Conservation (phyloP, 495 filamentous ascomycete species). For the Pyrenula aspistea region DNA sequence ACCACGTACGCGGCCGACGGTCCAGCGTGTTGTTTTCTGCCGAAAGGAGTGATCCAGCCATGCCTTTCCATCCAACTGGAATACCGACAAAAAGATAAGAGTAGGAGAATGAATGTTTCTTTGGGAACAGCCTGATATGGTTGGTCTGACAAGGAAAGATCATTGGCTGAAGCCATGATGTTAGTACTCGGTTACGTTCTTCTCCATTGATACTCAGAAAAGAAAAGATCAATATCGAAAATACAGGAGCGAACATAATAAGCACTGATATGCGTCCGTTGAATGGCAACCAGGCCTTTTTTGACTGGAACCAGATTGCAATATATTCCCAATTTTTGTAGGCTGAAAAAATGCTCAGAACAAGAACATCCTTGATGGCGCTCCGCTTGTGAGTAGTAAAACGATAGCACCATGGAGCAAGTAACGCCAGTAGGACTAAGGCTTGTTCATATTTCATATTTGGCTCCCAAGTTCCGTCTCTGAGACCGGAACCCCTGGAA, state of each 20-base stretch:
- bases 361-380: neutral
- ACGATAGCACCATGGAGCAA: neutral
- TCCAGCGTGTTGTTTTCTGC: slow-evolving; percentile 3
- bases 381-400: neutral
- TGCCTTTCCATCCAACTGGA: slow-evolving; percentile 11
- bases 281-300: no score
- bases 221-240: no score
- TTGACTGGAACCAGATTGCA: neutral
- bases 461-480: no score
- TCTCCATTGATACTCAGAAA: no score
- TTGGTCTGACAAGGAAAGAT: slow-evolving; percentile 8
- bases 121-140: slow-evolving; percentile 6
- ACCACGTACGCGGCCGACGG: neutral
- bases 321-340: neutral
- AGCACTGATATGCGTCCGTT: no score
- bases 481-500: no score
- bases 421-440: neutral
- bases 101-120: slow-evolving; percentile 7
- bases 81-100: slow-evolving; percentile 11
- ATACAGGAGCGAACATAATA: no score
- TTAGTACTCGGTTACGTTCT: no score
- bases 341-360: neutral
- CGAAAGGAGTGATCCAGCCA: slow-evolving; percentile 7
- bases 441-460: neutral
- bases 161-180: slow-evolving; percentile 2